A percentile compares a stretch with the other conserved stretches of the same genome.
Conservation (phyloP, 2,329 filamentous ascomycete species). For the Bretziella fagacearum region DNA sequence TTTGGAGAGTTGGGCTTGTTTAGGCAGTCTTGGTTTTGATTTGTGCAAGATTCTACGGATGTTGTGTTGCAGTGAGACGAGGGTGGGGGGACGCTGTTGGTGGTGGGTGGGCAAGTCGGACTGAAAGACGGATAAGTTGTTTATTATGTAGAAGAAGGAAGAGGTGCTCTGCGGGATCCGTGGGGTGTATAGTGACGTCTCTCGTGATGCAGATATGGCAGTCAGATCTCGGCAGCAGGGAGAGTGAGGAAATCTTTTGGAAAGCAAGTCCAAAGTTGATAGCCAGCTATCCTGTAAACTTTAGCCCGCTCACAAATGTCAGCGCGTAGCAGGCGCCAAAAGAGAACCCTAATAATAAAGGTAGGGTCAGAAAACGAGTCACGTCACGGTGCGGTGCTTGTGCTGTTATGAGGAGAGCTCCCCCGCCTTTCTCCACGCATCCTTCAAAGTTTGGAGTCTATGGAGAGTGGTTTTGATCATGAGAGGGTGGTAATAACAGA, state of each 20-base stretch:
- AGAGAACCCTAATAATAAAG: background rate
- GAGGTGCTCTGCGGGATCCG: too few species aligned
- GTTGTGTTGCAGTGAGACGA: background rate
- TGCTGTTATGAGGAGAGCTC: too few species aligned
- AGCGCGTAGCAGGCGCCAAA: background rate
- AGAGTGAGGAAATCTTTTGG: too few species aligned
- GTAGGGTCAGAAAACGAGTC: background rate
- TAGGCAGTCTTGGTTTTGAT: background rate
- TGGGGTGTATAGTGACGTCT: too few species aligned
- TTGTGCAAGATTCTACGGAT: background rate
- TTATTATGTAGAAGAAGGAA: too few species aligned
- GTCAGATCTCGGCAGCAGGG: too few species aligned
- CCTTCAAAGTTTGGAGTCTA: too few species aligned
- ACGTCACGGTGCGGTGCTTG: background rate
- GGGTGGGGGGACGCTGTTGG: background rate
- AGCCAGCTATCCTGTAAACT: too few species aligned
- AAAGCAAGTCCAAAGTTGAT: too few species aligned
- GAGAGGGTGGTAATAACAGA: background rate
- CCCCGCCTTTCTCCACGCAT: slow-evolving; percentile 2
- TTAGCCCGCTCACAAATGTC: background rate
- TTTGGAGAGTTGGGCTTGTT: background rate
- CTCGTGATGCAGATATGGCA: too few species aligned
- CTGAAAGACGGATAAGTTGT: too few species aligned
- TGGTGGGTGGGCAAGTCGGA: background rate
- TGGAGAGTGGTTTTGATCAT: too few species aligned